These are phyloP conservation scores for Acmispon strigosus DNA, from an alignment of 306 rosid species.

Conservation along the genomic window DNA sequence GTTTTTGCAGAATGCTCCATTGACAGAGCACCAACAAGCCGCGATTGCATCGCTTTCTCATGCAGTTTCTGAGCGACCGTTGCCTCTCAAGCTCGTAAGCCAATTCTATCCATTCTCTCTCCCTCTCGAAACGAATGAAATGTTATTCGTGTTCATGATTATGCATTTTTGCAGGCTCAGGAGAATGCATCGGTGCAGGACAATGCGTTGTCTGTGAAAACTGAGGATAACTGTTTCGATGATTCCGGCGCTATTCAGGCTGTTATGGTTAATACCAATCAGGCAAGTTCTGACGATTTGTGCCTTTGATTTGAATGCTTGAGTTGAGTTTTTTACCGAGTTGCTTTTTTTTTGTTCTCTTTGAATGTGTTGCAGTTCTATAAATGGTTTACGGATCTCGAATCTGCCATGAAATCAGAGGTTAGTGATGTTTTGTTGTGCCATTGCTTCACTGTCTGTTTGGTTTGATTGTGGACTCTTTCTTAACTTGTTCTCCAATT, in stretches of 20 bases:
- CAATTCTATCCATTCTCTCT: no score
- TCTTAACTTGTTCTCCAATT: slow-evolving; percentile 9
- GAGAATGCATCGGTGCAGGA: slow-evolving; percentile 49
- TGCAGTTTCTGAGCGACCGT: slow-evolving; percentile 76
- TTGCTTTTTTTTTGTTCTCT: background rate
- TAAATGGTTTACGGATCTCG: slow-evolving; percentile 94
- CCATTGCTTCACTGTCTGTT: background rate
- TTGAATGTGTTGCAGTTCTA: slow-evolving; percentile 60
- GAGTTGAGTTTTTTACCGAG: background rate
- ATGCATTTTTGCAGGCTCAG: slow-evolving; percentile 39
- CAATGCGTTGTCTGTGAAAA: slow-evolving; percentile 44
- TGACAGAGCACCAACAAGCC: slow-evolving; percentile 72
- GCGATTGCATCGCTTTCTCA: slow-evolving; percentile 63
- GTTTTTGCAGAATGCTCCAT: slow-evolving; percentile 69
- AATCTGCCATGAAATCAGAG: slow-evolving; percentile 97
- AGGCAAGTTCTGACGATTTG: slow-evolving; percentile 32
- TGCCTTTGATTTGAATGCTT: background rate
- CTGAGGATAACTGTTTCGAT: slow-evolving; percentile 45
- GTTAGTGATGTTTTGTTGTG: slow-evolving; percentile 33
- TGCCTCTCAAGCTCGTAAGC: slow-evolving; percentile 67
- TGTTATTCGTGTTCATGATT: background rate
- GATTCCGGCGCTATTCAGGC: slow-evolving; percentile 55
- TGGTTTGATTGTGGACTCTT: slow-evolving; percentile 11
- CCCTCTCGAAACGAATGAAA: background rate
- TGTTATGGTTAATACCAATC: slow-evolving; percentile 83